Evolutionary conservation across 2,329 filamentous ascomycete species (phyloP).

Genomic region (Cladosporium sp.): DNA sequence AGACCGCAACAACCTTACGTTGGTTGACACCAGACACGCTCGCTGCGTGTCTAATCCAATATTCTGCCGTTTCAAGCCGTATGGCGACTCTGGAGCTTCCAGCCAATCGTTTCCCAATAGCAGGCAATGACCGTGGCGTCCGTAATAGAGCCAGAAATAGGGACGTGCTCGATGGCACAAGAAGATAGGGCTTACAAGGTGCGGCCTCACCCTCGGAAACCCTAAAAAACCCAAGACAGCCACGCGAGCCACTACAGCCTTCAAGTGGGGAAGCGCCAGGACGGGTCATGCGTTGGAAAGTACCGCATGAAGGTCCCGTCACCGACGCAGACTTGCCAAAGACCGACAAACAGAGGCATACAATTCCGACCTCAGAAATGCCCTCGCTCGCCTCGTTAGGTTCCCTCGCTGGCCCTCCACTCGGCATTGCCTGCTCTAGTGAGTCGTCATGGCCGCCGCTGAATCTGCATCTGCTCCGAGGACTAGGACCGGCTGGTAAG

Average conservation of each 20-base stretch:
- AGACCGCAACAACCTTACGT: not conserved
- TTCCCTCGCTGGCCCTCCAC: conserved; percentile 1
- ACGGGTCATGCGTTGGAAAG: conserved; percentile 4
- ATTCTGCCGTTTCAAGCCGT: not conserved
- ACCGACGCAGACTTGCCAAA: conserved; percentile 15
- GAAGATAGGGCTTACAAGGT: conserved; percentile 4
- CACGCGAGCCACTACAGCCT: not conserved
- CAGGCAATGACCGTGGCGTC: not conserved
- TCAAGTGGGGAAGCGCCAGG: not conserved
- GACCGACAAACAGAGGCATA: conserved; percentile 15
- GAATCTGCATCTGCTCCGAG: conserved; percentile 19
- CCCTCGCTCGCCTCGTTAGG: conserved; percentile 6
- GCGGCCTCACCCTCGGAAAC: not conserved
- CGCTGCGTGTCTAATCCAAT: not conserved
- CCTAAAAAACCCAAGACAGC: conserved; percentile 1
- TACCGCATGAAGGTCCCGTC: conserved; percentile 9
- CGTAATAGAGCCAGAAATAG: not conserved
- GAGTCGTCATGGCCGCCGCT: conserved; percentile 7
- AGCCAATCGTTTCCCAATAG: not conserved
- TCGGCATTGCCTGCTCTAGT: conserved; percentile 17
- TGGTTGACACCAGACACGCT: too few relatives aligned
- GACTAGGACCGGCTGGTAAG: conserved; percentile 31
- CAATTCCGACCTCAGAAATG: conserved; percentile 9
- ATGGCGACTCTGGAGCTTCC: not conserved
- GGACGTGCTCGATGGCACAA: not conserved